These are phyloP conservation scores for Aspergillus pseudotamarii DNA, from an alignment of 2,329 filamentous ascomycete genomes.

Conservation along the genomic window DNA sequence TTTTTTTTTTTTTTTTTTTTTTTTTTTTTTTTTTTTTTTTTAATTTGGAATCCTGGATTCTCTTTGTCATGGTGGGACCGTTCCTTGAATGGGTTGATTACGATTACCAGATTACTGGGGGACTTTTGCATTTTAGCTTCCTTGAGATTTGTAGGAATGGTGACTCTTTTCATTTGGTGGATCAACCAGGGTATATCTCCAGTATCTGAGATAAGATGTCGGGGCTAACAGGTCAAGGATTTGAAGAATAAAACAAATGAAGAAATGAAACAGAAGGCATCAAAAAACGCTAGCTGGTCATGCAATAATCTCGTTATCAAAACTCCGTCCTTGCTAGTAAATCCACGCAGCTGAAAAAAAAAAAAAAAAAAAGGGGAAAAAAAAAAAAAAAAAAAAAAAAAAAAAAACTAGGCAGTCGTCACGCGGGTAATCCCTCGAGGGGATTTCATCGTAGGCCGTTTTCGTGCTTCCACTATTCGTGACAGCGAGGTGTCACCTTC, in stretches of 20 bases:
- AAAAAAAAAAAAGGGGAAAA: too few relatives aligned
- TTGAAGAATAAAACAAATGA: neutral
- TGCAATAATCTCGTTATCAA: slow-evolving; percentile 1
- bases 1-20: too few relatives aligned
- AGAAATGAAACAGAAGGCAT: neutral
- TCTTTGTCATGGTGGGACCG: neutral
- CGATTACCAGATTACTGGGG: neutral
- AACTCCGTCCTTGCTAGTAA: neutral
- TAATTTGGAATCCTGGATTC: neutral
- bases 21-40: neutral
- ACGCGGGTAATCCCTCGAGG: slow-evolving; percentile 1
- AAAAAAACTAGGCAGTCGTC: slow-evolving; percentile 7
- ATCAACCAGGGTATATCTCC: neutral
- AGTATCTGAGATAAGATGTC: neutral
- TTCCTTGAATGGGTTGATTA: neutral
- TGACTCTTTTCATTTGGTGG: neutral
- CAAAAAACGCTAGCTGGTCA: neutral
- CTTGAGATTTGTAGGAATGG: neutral
- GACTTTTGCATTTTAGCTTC: neutral
- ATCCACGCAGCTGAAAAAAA: too few relatives aligned
- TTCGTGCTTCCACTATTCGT: slow-evolving; percentile 26
- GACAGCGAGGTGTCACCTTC: slow-evolving; percentile 22
- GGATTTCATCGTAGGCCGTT: slow-evolving; percentile 14
- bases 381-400: slow-evolving; percentile 3
- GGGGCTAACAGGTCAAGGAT: neutral